Conservation (phyloP, 139 green algal species). For the Haematococcus lacustris region DNA sequence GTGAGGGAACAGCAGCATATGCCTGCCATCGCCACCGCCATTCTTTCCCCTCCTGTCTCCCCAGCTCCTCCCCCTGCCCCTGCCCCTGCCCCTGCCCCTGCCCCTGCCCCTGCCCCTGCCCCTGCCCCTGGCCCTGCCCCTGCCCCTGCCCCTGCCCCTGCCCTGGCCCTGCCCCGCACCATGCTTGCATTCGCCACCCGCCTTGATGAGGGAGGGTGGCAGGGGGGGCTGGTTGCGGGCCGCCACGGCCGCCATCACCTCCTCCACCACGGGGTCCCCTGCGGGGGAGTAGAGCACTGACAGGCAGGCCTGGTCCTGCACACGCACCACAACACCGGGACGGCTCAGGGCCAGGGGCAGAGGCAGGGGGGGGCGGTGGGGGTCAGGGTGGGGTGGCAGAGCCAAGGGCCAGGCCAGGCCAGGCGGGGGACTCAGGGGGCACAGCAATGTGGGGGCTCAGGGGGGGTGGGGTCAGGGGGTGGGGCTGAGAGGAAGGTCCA, state of each 20-base stretch:
- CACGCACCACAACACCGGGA: not conserved
- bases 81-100: no score
- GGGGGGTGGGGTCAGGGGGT: not conserved
- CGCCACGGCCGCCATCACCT: constrained; percentile 8
- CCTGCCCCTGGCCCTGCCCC: no score
- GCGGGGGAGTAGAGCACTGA: constrained; percentile 24
- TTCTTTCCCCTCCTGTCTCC: constrained; percentile 1
- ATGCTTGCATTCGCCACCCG: not conserved
- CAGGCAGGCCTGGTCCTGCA: constrained; percentile 12
- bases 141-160: no score
- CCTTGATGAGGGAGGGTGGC: constrained; percentile 3
- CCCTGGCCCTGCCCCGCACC: no score
- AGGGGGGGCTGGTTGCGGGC: constrained; percentile 15
- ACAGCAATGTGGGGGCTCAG: not conserved
- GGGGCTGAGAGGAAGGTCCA: no score
- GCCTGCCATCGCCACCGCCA: no score
- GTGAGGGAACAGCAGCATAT: not conserved
- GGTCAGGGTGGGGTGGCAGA: not conserved
- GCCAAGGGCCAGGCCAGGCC: not conserved
- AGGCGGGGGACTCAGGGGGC: no score
- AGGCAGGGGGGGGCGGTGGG: not conserved
- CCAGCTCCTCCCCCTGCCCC: no score
- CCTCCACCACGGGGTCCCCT: constrained; percentile 11
- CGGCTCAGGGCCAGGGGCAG: not conserved
- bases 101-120: no score